These are phyloP conservation scores for Fraxinus latifolia DNA, from an alignment of 305 asterid species.

Conservation along the genomic window DNA sequence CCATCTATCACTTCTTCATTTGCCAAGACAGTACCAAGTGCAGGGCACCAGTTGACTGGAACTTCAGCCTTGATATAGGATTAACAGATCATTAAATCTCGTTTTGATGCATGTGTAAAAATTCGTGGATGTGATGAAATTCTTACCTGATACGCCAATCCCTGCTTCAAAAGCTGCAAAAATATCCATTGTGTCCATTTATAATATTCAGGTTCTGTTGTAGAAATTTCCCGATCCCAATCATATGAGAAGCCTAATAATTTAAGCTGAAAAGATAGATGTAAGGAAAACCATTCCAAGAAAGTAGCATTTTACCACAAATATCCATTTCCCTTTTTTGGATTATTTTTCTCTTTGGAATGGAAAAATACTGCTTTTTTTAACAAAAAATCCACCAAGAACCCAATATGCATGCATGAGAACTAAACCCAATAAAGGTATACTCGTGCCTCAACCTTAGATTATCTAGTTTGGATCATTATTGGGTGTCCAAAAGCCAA, in stretches of 20 bases:
- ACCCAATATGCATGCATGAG: not conserved
- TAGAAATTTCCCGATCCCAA: slow-evolving; percentile 96
- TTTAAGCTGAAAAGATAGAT: slow-evolving; percentile 62
- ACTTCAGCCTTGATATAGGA: slow-evolving; percentile 73
- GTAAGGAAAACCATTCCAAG: slow-evolving; percentile 28
- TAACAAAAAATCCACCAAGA: not conserved
- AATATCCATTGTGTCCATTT: slow-evolving; percentile 99
- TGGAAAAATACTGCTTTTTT: not conserved
- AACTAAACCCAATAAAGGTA: not conserved
- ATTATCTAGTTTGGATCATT: not conserved
- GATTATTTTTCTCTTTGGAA: not conserved
- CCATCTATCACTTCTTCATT: slow-evolving; percentile 98
- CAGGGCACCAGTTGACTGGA: slow-evolving; percentile 99
- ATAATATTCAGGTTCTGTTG: slow-evolving; percentile 91
- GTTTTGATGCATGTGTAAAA: slow-evolving; percentile 9
- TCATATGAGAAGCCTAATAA: slow-evolving; percentile 91
- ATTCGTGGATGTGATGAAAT: not conserved
- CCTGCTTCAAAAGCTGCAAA: slow-evolving; percentile 88
- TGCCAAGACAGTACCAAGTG: slow-evolving; percentile 95
- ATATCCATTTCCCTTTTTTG: not conserved
- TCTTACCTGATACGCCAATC: slow-evolving; percentile 87
- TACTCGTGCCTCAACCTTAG: not conserved
- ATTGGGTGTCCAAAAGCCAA: not conserved
- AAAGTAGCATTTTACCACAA: not conserved
- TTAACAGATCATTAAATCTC: slow-evolving; percentile 20